Evolutionary conservation across 805 yeast species (phyloP), one percentile per base, ranked within the genome.

Genomic region (Candida gorgasii): DNA sequence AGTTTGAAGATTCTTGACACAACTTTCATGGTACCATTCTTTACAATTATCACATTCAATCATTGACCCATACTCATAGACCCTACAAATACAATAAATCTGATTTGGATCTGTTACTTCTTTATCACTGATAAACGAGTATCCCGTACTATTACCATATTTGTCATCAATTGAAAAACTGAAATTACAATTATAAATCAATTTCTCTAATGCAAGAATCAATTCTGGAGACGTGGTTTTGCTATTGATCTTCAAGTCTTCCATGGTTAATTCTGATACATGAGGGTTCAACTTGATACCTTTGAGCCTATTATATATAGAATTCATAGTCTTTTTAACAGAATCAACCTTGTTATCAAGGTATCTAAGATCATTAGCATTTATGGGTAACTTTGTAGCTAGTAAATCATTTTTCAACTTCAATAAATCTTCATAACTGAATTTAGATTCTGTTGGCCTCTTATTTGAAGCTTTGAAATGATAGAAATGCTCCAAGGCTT

Each of bases 11-110:
- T n/a, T n/a, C n/a, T n/a, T 73, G 33, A 84, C 66, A 59, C 90
- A 84, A 12, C 60, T 61, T 35, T 75, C 72, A 55, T 84, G 90
- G 53, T 78, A 84, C 89, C 89, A 83, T 52, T 83, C 88, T 40
- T 74, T 68, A 58, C 92, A 85, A 13, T 58, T 61, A 48, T 83
- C 89, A 62, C 90, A 84, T 45, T 78, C 84, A 34, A 82, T 77
- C 86, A 83, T 83, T 0, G 76, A 72, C 5, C 58, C 86, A 75
- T 50, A 73, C 50, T 83, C 90, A 17, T 61, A 60, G 36, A 74
- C 76, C 35, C 89, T 70, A 58, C 92, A 84, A 43, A 80, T 63
- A 54, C 90, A 84, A 54, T 78, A 83, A 16, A 58, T 53, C 9
- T 53, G 57, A 15, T 28, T 35, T 8, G 44, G 40, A 23, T 39